Conservation (phyloP, 305 asterid species). For the Ruellia speciosa region DNA sequence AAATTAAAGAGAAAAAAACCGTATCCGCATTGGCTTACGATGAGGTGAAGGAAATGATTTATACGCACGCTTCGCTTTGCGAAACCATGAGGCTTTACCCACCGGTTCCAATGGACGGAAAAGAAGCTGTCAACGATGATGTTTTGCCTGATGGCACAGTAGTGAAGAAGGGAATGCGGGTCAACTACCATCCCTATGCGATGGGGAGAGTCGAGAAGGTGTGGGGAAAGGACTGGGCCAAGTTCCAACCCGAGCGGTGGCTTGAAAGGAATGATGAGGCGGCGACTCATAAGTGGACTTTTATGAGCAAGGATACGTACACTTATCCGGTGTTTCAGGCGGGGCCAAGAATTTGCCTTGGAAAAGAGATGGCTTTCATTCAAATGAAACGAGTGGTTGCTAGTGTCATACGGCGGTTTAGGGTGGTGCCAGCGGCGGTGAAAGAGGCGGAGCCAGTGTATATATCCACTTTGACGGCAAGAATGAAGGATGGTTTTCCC, state of each 20-base stretch:
- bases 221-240: slow-evolving; percentile 34
- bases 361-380: slow-evolving; percentile 45
- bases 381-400: slow-evolving; percentile 46
- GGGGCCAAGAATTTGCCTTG: slow-evolving; percentile 45
- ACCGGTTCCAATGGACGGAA: slow-evolving; percentile 35
- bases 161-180: slow-evolving; percentile 29
- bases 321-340: slow-evolving; percentile 39
- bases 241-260: slow-evolving; percentile 36
- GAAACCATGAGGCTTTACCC: slow-evolving; percentile 44
- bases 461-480: slow-evolving; percentile 24
- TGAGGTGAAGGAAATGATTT: slow-evolving; percentile 32
- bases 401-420: slow-evolving; percentile 32
- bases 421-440: slow-evolving; percentile 30
- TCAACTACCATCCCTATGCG: slow-evolving; percentile 34
- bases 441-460: slow-evolving; percentile 29
- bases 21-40: slow-evolving; percentile 18
- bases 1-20: slow-evolving; percentile 25
- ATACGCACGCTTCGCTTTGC: slow-evolving; percentile 34
- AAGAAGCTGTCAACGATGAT: slow-evolving; percentile 24
- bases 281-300: slow-evolving; percentile 18
- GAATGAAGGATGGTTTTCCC: slow-evolving; percentile 41
- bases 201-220: slow-evolving; percentile 38
- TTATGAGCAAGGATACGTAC: slow-evolving; percentile 24
- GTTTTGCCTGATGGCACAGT: slow-evolving; percentile 33
- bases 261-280: slow-evolving; percentile 18